These are phyloP conservation scores for Immersiporthe knoxdaviesiana DNA, from an alignment of 2,329 filamentous ascomycete species.

Conservation along the genomic window DNA sequence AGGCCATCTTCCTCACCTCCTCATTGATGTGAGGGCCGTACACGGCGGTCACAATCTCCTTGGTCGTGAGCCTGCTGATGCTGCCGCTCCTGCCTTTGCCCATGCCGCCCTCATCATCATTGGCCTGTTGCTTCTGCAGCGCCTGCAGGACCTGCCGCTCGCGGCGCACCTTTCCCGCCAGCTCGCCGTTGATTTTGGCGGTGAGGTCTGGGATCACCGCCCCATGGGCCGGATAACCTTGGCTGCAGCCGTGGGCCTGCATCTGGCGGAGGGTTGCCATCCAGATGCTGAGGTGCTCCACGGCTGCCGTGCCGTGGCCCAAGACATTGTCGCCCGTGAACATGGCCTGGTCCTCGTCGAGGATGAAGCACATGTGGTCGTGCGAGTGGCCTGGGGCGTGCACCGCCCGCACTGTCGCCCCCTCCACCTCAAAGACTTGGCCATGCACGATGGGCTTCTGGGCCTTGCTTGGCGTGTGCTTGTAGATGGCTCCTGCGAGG, in stretches of 20 bases:
- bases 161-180: conserved; percentile 43
- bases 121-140: conserved; percentile 33
- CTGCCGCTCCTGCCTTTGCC: conserved; percentile 7
- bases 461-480: conserved; percentile 39
- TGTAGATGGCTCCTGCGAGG: conserved; percentile 41
- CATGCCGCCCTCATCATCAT: conserved; percentile 22
- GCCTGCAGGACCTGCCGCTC: conserved; percentile 45
- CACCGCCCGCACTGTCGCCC: conserved; percentile 68
- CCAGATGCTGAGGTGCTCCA: conserved; percentile 71
- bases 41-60: conserved; percentile 47
- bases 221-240: conserved; percentile 52
- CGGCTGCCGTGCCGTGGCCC: conserved; percentile 84
- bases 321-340: conserved; percentile 91
- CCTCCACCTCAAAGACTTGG: conserved; percentile 59
- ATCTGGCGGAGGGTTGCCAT: conserved; percentile 31
- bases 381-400: conserved; percentile 70
- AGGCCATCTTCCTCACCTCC: conserved; percentile 39
- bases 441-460: conserved; percentile 48
- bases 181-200: conserved; percentile 43
- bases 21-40: conserved; percentile 45
- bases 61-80: conserved; percentile 40
- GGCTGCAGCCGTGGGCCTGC: conserved; percentile 37
- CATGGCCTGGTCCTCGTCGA: conserved; percentile 79
- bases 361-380: conserved; percentile 79
- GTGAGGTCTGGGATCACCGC: conserved; percentile 42